These are phyloP conservation scores for Dorcoceras hygrometricum DNA, from an alignment of 257 asterid genomes.

Conservation along the genomic window DNA sequence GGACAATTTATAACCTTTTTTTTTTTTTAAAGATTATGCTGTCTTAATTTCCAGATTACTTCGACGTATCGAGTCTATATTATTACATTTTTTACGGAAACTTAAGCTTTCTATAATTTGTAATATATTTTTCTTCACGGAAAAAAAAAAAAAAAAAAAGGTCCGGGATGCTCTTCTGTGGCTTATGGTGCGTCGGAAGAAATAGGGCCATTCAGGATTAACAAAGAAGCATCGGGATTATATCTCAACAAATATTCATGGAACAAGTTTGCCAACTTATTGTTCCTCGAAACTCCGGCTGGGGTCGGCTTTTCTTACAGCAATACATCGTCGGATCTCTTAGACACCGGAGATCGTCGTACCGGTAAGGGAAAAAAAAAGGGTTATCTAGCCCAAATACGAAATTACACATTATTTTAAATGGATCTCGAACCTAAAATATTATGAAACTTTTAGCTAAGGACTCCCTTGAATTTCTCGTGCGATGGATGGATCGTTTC, in stretches of 20 bases:
- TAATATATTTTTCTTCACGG: background rate
- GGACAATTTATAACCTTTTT: too few species aligned
- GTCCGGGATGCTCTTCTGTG: slow-evolving; percentile 97
- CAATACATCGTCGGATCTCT: slow-evolving; percentile 76
- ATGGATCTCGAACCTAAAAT: too few species aligned
- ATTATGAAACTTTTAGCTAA: slow-evolving; percentile 39
- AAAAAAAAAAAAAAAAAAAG: slow-evolving; percentile 31
- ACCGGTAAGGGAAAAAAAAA: slow-evolving; percentile 46
- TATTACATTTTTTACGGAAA: background rate
- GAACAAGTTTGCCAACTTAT: slow-evolving; percentile 76
- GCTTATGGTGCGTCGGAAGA: slow-evolving; percentile 99
- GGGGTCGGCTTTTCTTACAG: slow-evolving; percentile 92
- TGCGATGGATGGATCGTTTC: slow-evolving; percentile 77
- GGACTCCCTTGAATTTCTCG: slow-evolving; percentile 76
- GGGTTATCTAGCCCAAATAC: background rate
- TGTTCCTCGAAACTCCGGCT: slow-evolving; percentile 88
- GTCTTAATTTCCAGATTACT: background rate
- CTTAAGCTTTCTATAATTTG: background rate
- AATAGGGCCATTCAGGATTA: slow-evolving; percentile 82
- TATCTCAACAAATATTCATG: slow-evolving; percentile 76
- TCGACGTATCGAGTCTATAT: background rate
- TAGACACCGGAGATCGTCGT: slow-evolving; percentile 78
- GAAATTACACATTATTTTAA: background rate
- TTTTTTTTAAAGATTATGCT: too few species aligned
- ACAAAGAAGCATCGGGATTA: slow-evolving; percentile 55